These are phyloP conservation scores for Taiozyma sp. DNA, from an alignment of 1,139 yeast species.

Conservation along the genomic window DNA sequence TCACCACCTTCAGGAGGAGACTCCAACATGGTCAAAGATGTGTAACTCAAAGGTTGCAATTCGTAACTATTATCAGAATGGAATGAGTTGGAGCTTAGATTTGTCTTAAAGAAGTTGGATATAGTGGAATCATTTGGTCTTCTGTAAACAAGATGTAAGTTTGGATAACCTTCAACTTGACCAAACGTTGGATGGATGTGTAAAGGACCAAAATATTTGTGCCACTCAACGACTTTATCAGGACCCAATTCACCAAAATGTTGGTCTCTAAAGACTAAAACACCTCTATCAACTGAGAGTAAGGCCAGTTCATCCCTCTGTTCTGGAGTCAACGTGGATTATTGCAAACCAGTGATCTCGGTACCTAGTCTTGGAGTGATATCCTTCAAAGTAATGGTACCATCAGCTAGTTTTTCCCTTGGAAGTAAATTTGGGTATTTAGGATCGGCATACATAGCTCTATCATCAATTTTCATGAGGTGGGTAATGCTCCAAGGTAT, in stretches of 20 bases:
- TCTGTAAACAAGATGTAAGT: conserved; percentile 56
- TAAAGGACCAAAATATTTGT: conserved; percentile 58
- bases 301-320: conserved; percentile 64
- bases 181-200: conserved; percentile 74
- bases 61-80: conserved; percentile 71
- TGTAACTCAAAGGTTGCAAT: conserved; percentile 62
- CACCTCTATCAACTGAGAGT: conserved; percentile 58
- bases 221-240: conserved; percentile 44
- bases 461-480: conserved; percentile 33
- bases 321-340: conserved; percentile 43
- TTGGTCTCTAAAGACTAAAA: conserved; percentile 59
- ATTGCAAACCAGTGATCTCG: conserved; percentile 51
- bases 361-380: conserved; percentile 53
- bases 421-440: conserved; percentile 23
- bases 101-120: conserved; percentile 31
- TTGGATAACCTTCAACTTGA: conserved; percentile 52
- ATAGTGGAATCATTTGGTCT: conserved; percentile 34
- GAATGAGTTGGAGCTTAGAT: conserved; percentile 38
- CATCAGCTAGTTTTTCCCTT: conserved; percentile 1
- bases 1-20: conserved; percentile 67
- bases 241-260: conserved; percentile 56
- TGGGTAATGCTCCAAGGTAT: conserved; percentile 35
- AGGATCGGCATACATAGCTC: conserved; percentile 30
- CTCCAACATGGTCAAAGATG: conserved; percentile 52
- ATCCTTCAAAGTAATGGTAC: conserved; percentile 2